Evolutionary conservation across 306 rosid species (phyloP).

Genomic region (Carpinus fangiana): DNA sequence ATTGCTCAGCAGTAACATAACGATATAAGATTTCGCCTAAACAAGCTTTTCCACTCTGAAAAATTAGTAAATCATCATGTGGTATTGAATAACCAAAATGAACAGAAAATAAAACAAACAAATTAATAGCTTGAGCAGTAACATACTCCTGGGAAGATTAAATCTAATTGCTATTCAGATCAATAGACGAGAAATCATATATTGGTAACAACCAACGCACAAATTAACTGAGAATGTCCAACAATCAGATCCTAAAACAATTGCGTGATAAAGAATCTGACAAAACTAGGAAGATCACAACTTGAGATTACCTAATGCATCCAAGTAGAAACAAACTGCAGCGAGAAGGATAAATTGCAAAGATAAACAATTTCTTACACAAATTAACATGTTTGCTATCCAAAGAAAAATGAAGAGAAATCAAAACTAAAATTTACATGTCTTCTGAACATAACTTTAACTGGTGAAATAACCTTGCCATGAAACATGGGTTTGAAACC

Average conservation of each 20-base stretch:
- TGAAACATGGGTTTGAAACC: neutral
- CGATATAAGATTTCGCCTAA: slow-evolving; percentile 37
- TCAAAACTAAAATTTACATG: neutral
- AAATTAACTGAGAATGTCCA: neutral
- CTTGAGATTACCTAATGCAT: neutral
- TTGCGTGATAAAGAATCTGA: neutral
- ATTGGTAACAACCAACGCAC: neutral
- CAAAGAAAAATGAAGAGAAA: neutral
- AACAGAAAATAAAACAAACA: neutral
- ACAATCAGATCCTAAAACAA: neutral
- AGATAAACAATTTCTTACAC: neutral
- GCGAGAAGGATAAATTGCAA: neutral
- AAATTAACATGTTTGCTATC: neutral
- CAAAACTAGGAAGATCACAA: neutral
- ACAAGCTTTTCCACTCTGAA: slow-evolving; percentile 46
- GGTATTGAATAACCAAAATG: neutral
- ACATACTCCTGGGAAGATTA: neutral
- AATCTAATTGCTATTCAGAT: neutral
- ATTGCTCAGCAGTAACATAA: slow-evolving; percentile 36
- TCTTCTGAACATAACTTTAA: neutral
- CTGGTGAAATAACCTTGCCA: neutral
- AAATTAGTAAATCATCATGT: neutral
- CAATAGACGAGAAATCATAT: neutral
- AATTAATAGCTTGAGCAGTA: neutral
- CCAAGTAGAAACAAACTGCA: neutral